Base-by-base conservation (phyloP, 2,329 filamentous ascomycete genomes). In the Trichoderma pleuroti region DNA sequence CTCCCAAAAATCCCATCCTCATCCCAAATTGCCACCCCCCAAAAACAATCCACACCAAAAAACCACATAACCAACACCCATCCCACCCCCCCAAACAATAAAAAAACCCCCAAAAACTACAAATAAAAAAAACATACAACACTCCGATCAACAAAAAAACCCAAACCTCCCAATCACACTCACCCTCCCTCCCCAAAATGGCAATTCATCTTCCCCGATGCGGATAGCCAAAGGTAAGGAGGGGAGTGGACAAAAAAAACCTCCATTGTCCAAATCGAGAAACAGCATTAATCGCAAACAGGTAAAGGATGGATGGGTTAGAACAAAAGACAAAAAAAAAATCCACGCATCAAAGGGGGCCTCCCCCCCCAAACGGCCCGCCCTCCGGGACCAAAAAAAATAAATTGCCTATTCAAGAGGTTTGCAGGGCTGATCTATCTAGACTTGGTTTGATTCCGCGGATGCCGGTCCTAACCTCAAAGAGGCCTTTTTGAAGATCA, bases 191-290 rank as follows among this genome's bases (percentile, higher is more conserved):
- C 28, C 73, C 70, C 34, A 73, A 74, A 73, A 64, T 21, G 73
- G 73, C 70, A 73, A 65, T 46, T 63, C 64, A 32, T 52, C 70
- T 70, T 70, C 60, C 71, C 72, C 42, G 42, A 72, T 74, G 26
- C 34, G 65, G 61, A 64, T 64, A 64, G 61, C 46, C 46, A 52
- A 52, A 12, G 42, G 42, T 16, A 42, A 16, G 9, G 39, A 18
- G 18, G 26, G 28, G 14, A 24, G n/a, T 24, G 46, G 21, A n/a
- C 8, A 18, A 61, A 8, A 68, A 30, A 72, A 68, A 70, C 10
- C 9, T 42, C 39, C 32, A 34, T 36, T 14, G n/a, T 21, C 30
- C 54, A 60, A 36, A 60, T 39, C 32, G n/a, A 34, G 30, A 61
- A 34, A 42, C 24, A 34, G 61, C 39, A 49, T 64, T 64, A 49